These are phyloP conservation scores for Gaultheria prostrata DNA, from an alignment of 148 eudicot genomes.

Conservation along the genomic window DNA sequence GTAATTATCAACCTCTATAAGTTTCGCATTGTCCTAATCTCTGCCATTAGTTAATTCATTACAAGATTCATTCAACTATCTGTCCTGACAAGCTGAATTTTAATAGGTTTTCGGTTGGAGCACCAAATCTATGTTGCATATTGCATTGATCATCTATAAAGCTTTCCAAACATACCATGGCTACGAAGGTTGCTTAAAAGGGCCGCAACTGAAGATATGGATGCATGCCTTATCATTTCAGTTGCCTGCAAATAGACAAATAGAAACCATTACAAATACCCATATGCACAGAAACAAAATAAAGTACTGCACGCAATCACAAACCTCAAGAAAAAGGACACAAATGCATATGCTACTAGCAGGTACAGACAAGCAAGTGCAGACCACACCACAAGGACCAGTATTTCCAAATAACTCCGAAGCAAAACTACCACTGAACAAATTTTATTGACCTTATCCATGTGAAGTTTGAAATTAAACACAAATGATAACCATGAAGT, in stretches of 20 bases:
- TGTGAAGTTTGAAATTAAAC: neutral
- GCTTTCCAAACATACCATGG: constrained; percentile 44
- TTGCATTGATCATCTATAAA: neutral
- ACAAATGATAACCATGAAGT: neutral
- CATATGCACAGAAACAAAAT: neutral
- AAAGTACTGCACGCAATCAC: neutral
- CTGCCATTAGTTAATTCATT: no score
- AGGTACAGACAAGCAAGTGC: neutral
- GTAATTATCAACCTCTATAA: no score
- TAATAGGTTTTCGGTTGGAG: no score
- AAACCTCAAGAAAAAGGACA: neutral
- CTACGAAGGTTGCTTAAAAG: constrained; percentile 69
- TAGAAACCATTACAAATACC: neutral
- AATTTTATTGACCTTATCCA: neutral
- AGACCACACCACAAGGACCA: neutral
- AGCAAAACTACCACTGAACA: neutral
- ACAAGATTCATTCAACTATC: no score
- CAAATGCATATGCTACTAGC: neutral
- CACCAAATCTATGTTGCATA: neutral
- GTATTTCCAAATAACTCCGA: neutral
- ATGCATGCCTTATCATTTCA: constrained; percentile 65
- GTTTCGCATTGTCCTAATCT: no score
- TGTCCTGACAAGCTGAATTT: no score
- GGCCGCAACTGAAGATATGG: constrained; percentile 51
- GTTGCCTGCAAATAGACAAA: constrained; percentile 45